These are phyloP conservation scores for Quercus dentata DNA, from an alignment of 306 rosid genomes.

Conservation along the genomic window DNA sequence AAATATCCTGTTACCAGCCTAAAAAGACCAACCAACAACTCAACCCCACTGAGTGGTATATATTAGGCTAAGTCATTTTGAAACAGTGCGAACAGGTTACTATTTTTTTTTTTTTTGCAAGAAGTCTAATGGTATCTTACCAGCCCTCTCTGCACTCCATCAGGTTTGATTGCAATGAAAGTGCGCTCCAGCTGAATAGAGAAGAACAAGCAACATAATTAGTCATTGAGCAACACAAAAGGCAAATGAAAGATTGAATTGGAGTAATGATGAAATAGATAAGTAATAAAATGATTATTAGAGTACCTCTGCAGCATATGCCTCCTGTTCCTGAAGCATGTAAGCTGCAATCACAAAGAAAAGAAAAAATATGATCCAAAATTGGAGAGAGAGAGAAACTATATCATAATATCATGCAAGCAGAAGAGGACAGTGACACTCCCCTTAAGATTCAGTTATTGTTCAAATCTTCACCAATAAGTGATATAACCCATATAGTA, in stretches of 20 bases:
- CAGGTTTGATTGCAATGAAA: conserved; percentile 96
- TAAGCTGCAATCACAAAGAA: conserved; percentile 47
- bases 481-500: not conserved
- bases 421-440: not conserved
- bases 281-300: not conserved
- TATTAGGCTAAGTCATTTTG: not conserved
- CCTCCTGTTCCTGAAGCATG: conserved; percentile 90
- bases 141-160: conserved; percentile 94
- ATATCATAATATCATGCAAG: not conserved
- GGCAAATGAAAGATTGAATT: conserved; percentile 4
- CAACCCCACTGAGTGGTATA: not conserved
- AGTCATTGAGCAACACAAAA: not conserved
- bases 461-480: not conserved
- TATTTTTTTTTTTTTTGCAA: not conserved
- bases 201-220: conserved; percentile 2
- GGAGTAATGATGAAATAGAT: not conserved
- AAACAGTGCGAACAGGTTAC: not conserved
- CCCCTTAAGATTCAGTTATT: not conserved
- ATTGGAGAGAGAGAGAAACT: not conserved
- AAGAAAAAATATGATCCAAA: not conserved
- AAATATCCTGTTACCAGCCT: not conserved
- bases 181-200: conserved; percentile 71
- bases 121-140: conserved; percentile 34
- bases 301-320: conserved; percentile 88
- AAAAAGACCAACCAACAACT: not conserved